These are phyloP conservation scores for Rhypophila decipiens DNA, from an alignment of 495 filamentous ascomycete species.

Conservation along the genomic window DNA sequence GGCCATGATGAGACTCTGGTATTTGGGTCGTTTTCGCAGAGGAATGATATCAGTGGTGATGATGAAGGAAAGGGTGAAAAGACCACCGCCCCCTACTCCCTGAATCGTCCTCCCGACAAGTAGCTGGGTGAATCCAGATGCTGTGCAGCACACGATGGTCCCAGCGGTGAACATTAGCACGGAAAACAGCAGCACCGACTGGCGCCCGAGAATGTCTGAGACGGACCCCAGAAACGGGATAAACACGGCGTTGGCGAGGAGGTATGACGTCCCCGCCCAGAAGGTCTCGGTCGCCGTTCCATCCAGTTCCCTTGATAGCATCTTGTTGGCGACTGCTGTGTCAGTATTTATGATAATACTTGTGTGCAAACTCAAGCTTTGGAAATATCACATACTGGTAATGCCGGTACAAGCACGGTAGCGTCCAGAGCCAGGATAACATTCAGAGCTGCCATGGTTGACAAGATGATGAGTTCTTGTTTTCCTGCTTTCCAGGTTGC, in stretches of 20 bases:
- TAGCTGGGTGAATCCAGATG: conserved; percentile 50
- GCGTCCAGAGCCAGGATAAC: background rate
- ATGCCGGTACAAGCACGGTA: background rate
- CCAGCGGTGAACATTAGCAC: conserved; percentile 50
- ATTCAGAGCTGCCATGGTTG: background rate
- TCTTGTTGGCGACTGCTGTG: conserved; percentile 22
- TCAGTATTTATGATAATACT: background rate
- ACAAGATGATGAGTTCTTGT: background rate
- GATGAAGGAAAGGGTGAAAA: conserved; percentile 54
- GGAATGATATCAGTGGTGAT: conserved; percentile 58
- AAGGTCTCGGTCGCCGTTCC: conserved; percentile 53
- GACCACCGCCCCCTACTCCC: conserved; percentile 62
- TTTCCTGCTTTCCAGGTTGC: background rate
- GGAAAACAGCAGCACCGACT: conserved; percentile 40
- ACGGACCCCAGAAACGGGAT: conserved; percentile 42
- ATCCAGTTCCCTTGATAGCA: conserved; percentile 30
- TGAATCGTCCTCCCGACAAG: conserved; percentile 61
- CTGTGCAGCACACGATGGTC: conserved; percentile 49
- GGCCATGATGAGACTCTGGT: conserved; percentile 21
- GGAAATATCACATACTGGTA: background rate
- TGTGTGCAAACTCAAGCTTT: background rate
- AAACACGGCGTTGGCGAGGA: conserved; percentile 45
- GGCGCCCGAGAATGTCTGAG: conserved; percentile 45
- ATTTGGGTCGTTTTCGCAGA: conserved; percentile 42
- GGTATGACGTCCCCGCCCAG: conserved; percentile 50